These are phyloP conservation scores for Apiospora rasikravindrae DNA, from an alignment of 2,329 filamentous ascomycete genomes.

Conservation along the genomic window DNA sequence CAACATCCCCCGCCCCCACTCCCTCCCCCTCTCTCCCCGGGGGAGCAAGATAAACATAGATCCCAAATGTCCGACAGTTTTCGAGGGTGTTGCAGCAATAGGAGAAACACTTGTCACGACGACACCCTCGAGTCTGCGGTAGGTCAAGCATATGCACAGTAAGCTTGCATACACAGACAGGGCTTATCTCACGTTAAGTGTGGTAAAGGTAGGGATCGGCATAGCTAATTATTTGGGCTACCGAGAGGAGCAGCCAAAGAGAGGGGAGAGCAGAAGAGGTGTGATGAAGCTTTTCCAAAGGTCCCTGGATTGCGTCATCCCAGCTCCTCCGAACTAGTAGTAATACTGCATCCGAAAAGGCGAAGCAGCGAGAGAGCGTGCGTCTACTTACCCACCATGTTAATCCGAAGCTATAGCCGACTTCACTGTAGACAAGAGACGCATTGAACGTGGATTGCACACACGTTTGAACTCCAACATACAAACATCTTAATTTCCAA, in stretches of 20 bases:
- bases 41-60: constrained; percentile 9
- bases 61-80: not conserved
- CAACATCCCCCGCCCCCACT: not conserved
- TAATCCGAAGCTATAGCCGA: not conserved
- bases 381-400: not conserved
- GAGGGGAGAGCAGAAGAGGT: not conserved
- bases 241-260: not conserved
- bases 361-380: not conserved
- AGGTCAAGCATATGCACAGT: not conserved
- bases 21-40: not conserved
- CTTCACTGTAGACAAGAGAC: not conserved
- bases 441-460: not conserved
- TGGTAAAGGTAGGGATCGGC: not conserved
- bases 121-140: not conserved
- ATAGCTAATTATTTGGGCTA: not conserved
- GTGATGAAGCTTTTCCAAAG: constrained; percentile 3
- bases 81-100: not conserved
- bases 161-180: constrained; percentile 4
- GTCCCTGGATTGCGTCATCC: constrained; percentile 14
- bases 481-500: not conserved
- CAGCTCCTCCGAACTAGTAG: not conserved
- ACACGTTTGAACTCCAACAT: not conserved
- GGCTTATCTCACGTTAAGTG: constrained; percentile 5
- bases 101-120: constrained; percentile 6
- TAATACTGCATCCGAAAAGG: not conserved